Evolutionary conservation across 192 early-diverging fungal genomes (phyloP).

Genomic region (Coemansia sp.): DNA sequence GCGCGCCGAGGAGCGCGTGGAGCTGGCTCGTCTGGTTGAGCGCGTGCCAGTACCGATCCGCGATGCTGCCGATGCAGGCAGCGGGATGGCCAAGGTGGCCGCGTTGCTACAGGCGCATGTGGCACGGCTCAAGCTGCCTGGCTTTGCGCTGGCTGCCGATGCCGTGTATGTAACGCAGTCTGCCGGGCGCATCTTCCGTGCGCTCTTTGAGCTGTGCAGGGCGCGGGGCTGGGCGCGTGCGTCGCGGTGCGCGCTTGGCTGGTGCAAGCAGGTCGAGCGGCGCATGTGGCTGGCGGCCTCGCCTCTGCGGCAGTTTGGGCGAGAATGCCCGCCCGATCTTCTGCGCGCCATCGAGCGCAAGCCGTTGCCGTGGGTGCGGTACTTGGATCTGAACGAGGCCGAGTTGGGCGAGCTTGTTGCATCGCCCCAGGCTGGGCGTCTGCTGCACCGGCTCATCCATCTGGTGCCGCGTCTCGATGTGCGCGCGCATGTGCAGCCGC

Average conservation of each 20-base stretch:
- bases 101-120: constrained; percentile 93
- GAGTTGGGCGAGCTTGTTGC: constrained; percentile 91
- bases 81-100: constrained; percentile 91
- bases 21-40: constrained; percentile 82
- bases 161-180: constrained; percentile 98
- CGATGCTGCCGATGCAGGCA: constrained; percentile 85
- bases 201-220: constrained; percentile 95
- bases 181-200: constrained; percentile 88
- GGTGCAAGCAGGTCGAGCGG: constrained; percentile 97
- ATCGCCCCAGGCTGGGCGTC: constrained; percentile 83
- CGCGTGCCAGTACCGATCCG: constrained; percentile 96
- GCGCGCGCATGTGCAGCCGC: constrained; percentile 84
- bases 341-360: constrained; percentile 88
- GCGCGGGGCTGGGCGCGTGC: constrained; percentile 93
- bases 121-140: constrained; percentile 88
- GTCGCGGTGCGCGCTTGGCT: constrained; percentile 79
- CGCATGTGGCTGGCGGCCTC: constrained; percentile 94
- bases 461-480: constrained; percentile 93
- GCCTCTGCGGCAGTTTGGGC: constrained; percentile 89
- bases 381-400: constrained; percentile 86
- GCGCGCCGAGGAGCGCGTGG: constrained; percentile 90
- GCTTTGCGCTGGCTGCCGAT: constrained; percentile 95
- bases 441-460: constrained; percentile 86
- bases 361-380: constrained; percentile 93
- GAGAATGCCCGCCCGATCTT: constrained; percentile 63